A percentile compares a stretch with the other conserved stretches of the same genome.
Conservation (phyloP, 1,139 yeast genomes). For the Arxiozyma slooffiae region DNA sequence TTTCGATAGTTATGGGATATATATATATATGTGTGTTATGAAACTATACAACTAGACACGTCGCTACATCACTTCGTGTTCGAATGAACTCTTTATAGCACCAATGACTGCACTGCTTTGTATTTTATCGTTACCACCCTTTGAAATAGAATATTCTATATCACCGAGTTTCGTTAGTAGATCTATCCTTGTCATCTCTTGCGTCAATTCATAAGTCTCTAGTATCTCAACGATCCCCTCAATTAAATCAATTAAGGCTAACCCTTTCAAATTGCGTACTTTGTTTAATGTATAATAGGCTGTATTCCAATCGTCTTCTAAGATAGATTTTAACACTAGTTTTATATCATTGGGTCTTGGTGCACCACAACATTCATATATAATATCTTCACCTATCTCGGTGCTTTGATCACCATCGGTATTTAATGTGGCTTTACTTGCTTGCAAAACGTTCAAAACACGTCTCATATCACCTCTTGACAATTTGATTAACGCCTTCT, state of each 20-base stretch:
- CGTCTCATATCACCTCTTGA: slow-evolving; percentile 94
- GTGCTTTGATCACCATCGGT: slow-evolving; percentile 20
- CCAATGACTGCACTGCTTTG: slow-evolving; percentile 90
- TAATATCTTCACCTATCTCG: slow-evolving; percentile 59
- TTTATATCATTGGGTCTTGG: slow-evolving; percentile 85
- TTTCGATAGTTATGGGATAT: too few relatives aligned
- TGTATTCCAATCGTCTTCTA: slow-evolving; percentile 84
- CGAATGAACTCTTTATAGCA: slow-evolving; percentile 50
- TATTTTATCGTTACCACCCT: slow-evolving; percentile 85
- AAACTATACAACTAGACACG: not conserved
- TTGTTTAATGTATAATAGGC: slow-evolving; percentile 55
- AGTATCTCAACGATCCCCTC: slow-evolving; percentile 66
- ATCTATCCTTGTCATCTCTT: slow-evolving; percentile 47
- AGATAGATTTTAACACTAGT: slow-evolving; percentile 59
- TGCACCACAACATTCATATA: slow-evolving; percentile 91
- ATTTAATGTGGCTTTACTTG: slow-evolving; percentile 73
- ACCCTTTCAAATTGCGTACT: slow-evolving; percentile 63
- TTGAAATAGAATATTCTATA: slow-evolving; percentile 80
- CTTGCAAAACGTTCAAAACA: slow-evolving; percentile 87
- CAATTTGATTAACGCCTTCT: slow-evolving; percentile 53
- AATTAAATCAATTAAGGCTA: slow-evolving; percentile 80
- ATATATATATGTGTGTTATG: too few relatives aligned
- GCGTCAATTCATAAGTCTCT: slow-evolving; percentile 52
- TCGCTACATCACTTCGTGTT: slow-evolving; percentile 18
- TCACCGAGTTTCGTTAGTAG: slow-evolving; percentile 68